These are phyloP conservation scores for Aspergillus versicolor DNA, from an alignment of 2,329 filamentous ascomycete genomes.

Conservation along the genomic window DNA sequence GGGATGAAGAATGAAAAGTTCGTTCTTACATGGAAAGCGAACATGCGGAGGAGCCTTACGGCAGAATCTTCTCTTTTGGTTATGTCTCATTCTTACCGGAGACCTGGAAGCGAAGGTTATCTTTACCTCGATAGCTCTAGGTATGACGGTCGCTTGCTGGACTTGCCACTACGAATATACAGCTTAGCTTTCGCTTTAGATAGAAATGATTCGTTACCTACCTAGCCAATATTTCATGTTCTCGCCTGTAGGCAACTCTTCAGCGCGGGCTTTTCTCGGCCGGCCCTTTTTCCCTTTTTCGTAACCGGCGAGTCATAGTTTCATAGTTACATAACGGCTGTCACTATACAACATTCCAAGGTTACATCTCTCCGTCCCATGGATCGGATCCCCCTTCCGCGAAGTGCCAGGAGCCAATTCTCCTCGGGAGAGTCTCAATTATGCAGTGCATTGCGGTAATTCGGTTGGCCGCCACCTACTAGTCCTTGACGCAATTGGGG, in stretches of 20 bases:
- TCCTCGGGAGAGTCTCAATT: neutral
- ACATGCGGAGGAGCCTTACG: neutral
- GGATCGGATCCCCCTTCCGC: neutral
- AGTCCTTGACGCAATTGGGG: conserved; percentile 19
- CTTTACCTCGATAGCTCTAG: neutral
- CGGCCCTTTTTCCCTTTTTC: neutral
- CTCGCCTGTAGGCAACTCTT: neutral
- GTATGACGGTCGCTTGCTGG: neutral
- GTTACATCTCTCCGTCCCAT: neutral
- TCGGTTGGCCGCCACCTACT: neutral
- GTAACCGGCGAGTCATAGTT: neutral
- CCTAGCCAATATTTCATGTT: neutral
- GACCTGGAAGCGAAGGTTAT: neutral
- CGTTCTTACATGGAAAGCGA: neutral
- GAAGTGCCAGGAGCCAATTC: neutral
- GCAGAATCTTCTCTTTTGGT: neutral
- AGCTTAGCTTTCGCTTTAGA: neutral
- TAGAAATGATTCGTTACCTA: conserved; percentile 1
- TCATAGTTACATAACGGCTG: neutral
- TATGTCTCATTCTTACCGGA: neutral
- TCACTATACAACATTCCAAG: neutral
- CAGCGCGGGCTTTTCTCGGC: neutral
- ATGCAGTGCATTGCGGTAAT: neutral
- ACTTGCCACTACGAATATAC: neutral
- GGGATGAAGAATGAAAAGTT: neutral